Evolutionary conservation across 208 protist species (phyloP), one percentile per base, ranked within the genome.

Genomic region (Trypanosoma melophagium): DNA sequence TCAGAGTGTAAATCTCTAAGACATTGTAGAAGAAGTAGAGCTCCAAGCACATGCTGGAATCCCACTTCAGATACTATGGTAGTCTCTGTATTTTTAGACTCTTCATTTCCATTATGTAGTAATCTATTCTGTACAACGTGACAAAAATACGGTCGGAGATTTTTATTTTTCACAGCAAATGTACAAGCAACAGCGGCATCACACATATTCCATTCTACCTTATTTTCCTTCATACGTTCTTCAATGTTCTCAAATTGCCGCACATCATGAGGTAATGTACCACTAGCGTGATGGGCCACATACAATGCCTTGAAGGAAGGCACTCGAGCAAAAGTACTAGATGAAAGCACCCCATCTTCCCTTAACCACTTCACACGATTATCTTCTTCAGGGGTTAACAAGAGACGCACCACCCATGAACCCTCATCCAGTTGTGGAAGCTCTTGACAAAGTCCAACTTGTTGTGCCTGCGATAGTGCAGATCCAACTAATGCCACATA

Each of bases 251-350:
- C 57, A 14, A 76, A 52, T 22, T 76, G 62, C 17, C 49, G 50
- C 5, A 69, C 14, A 4, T 60, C 62, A 25, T 64, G 38, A 8
- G 3, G 40, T 13, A 45, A 14, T 25, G 24, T 24, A 17, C 50
- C 71, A 42, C 53, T 56, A 25, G 66, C 61, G 60, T 66, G 45
- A 64, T 80, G 86, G 70, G 89, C 79, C 19, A 87, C 76, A 19
- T 83, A 81, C 55, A 94, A 76, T n/a, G 84, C 74, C n/a, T 83
- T 81, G 19, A 94, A 83, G 0, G 89, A 90, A 16, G 83, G 83
- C 16, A 84, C 77, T 50, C 89, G 79, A 47, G 74, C 64, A 79
- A 88, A 86, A 41, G 31, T 65, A n/a, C 68, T 31, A 25, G 61
- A 52, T 28, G 83, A 60, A 40, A 77, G 55, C 2, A 52, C 61